Percentiles rank a stretch among this genome's conserved stretches.
These are phyloP conservation scores for Ogataea angusta DNA, from an alignment of 805 yeast species.

Conservation along the genomic window DNA sequence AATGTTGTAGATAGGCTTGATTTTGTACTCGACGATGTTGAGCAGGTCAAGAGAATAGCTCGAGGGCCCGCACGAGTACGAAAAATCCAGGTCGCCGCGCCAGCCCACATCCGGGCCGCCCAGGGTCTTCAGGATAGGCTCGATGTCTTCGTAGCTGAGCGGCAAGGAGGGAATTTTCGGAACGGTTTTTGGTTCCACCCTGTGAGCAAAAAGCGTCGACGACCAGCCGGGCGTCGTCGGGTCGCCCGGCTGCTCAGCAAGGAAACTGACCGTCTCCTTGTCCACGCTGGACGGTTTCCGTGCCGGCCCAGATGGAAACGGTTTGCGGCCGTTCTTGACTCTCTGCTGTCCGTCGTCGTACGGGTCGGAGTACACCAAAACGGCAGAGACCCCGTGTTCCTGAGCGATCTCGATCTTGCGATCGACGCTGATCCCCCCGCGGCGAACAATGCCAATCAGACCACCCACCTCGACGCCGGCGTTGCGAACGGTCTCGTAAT, in stretches of 20 bases:
- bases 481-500: constrained; percentile 42
- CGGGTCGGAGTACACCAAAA: constrained; percentile 54
- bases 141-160: constrained; percentile 41
- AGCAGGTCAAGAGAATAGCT: constrained; percentile 34
- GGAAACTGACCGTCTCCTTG: constrained; percentile 57
- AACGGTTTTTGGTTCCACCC: constrained; percentile 40
- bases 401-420: constrained; percentile 62
- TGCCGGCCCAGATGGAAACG: constrained; percentile 65
- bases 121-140: constrained; percentile 38
- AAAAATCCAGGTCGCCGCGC: constrained; percentile 41
- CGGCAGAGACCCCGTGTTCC: constrained; percentile 59
- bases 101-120: constrained; percentile 38
- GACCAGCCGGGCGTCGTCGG: constrained; percentile 77
- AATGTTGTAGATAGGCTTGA: constrained; percentile 46
- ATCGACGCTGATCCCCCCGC: constrained; percentile 49
- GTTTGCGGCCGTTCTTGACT: constrained; percentile 49
- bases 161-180: constrained; percentile 57
- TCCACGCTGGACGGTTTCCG: constrained; percentile 59
- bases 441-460: constrained; percentile 59
- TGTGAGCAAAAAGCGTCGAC: constrained; percentile 41
- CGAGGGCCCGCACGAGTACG: constrained; percentile 49
- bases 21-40: constrained; percentile 40
- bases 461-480: constrained; percentile 44
- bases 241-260: constrained; percentile 66
- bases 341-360: constrained; percentile 59